These are phyloP conservation scores for Paramecium primaurelia DNA, from an alignment of 73 alveolate genomes.

Conservation along the genomic window DNA sequence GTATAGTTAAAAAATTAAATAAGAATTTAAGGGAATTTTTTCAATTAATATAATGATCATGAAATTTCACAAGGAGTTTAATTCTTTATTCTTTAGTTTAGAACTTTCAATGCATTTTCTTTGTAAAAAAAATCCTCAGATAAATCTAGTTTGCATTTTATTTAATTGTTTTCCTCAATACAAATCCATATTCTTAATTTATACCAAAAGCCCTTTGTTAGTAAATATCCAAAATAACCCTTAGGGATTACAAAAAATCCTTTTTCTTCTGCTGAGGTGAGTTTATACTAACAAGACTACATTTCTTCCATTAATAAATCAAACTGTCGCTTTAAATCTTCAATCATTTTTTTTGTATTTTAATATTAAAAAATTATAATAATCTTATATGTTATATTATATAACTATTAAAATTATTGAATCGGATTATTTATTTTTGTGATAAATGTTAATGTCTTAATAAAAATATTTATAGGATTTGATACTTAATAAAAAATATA, in stretches of 20 bases:
- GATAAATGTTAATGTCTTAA: too few species aligned
- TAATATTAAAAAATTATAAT: too few species aligned
- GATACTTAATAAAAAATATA: background rate
- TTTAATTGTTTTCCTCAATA: background rate
- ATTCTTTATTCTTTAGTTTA: too few species aligned
- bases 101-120: background rate
- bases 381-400: too few species aligned
- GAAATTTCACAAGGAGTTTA: background rate
- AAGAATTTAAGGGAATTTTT: too few species aligned
- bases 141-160: background rate
- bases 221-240: background rate
- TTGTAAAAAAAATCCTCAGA: too few species aligned
- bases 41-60: too few species aligned
- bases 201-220: background rate
- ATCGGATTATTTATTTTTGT: too few species aligned
- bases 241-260: background rate
- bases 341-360: background rate
- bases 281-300: background rate
- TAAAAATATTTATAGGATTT: background rate
- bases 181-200: background rate
- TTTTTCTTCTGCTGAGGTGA: background rate
- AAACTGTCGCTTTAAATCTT: background rate
- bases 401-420: too few species aligned
- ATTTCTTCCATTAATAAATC: background rate
- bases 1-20: too few species aligned